Evolutionary conservation across 805 yeast genomes (phyloP).

Genomic region (Myxozyma vanderwaltii): DNA sequence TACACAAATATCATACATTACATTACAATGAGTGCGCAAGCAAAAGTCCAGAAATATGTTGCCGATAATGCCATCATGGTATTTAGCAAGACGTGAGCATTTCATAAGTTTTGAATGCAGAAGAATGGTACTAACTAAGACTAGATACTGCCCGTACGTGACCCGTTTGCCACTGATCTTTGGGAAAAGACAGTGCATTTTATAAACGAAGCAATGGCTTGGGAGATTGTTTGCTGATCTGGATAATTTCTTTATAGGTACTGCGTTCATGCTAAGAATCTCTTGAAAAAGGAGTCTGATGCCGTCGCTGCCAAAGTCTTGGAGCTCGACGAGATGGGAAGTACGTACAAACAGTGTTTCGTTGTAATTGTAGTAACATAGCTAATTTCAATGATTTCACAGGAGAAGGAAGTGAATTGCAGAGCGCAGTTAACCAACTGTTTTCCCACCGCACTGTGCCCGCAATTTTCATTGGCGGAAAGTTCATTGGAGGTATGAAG

Average conservation of each 20-base stretch:
- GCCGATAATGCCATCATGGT: conserved; percentile 68
- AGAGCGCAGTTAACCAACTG: conserved; percentile 69
- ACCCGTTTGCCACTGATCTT: neutral
- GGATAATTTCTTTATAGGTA: conserved; percentile 14
- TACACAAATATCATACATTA: too few species aligned
- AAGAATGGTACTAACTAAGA: conserved; percentile 20
- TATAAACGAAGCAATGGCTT: too few species aligned
- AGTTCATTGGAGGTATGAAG: conserved; percentile 84
- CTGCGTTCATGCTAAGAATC: conserved; percentile 51
- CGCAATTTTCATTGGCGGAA: conserved; percentile 82
- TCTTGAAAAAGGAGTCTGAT: conserved; percentile 39
- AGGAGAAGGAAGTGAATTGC: conserved; percentile 68
- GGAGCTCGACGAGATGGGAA: conserved; percentile 39
- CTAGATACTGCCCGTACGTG: conserved; percentile 31
- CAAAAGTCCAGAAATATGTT: conserved; percentile 57
- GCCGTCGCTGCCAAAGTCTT: conserved; percentile 48
- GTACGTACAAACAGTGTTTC: neutral
- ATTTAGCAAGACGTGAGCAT: conserved; percentile 74
- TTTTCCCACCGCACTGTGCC: conserved; percentile 96
- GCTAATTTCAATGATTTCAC: neutral
- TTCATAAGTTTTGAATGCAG: conserved; percentile 42
- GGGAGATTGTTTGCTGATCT: neutral
- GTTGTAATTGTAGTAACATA: conserved; percentile 32
- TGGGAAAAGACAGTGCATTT: neutral
- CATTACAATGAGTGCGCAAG: conserved; percentile 14